Evolutionary conservation across 495 filamentous ascomycete genomes (phyloP), one percentile per base, ranked within the genome.

Genomic region (Bryoglossum gracile): DNA sequence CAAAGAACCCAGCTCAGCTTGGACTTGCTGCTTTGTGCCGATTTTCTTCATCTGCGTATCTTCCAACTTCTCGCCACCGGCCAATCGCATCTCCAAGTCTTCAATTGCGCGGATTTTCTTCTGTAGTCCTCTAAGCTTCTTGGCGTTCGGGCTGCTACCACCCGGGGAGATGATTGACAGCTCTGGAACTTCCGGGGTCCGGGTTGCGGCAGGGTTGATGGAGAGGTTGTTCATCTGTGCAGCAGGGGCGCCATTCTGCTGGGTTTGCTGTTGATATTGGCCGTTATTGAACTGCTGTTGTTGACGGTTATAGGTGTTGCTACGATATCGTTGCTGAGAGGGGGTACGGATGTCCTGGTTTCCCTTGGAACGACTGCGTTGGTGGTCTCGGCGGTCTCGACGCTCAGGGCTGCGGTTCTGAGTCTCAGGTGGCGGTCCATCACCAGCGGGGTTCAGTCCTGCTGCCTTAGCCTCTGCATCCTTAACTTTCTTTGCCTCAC

Each of bases 31-130:
- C 71, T 96, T 94, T 3, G 90, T 98, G 17, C 78, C 75, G 53
- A 98, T 98, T 76, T 98, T 98, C 78, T 92, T 94, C 73, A 97
- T 80, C 72, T 98, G 92, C 39, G 92, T 98, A 63, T 95, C 89
- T 67, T 98, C 92, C 48, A 98, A 64, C 71, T 95, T 96, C 75
- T 98, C 92, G 9, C 92, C 94, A 28, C 81, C 80, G 3, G 91
- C 92, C 52, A 87, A 80, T 43, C 92, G 78, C 89, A 95, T 92
- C 74, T 97, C 95, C 46, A 98, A 70, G 62, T 98, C 92, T 56
- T 97, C 92, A 59, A 98, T 98, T 10, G 92, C 92, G 4, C 92
- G 80, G 48, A 98, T 81, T 75, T 98, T 98, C 78, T 98, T 98
- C 64, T 94, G 73, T 51, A 98, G 73, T 18, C 84, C 84, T 19